phyloP scores from a whole-genome alignment of 1,139 yeast species.

The Geotrichum citri-aurantii region DNA sequence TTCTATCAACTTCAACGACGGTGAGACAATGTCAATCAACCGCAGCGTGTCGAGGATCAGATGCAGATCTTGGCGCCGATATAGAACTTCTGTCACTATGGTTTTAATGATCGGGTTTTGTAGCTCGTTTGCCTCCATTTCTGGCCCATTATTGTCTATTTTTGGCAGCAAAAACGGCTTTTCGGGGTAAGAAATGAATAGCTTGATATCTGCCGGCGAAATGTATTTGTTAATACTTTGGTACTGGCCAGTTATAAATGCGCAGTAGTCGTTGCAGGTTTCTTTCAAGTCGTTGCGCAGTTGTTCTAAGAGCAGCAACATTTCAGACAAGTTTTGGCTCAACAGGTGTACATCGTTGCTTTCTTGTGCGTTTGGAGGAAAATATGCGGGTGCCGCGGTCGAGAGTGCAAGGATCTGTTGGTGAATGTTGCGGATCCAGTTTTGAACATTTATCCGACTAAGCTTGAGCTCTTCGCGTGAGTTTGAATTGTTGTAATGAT shows the following conservation, averaged over 20 bases:
- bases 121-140: conserved; percentile 1
- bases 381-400: background rate
- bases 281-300: conserved; percentile 8
- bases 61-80: conserved; percentile 14
- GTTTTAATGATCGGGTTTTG: conserved; percentile 4
- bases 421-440: conserved; percentile 5
- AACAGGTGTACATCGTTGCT: background rate
- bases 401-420: background rate
- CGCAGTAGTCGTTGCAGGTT: conserved; percentile 9
- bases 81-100: conserved; percentile 13
- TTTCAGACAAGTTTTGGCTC: background rate
- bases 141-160: background rate
- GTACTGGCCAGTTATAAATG: conserved; percentile 12
- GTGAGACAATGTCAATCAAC: conserved; percentile 10
- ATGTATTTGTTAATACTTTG: conserved; percentile 10
- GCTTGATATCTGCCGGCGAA: conserved; percentile 6
- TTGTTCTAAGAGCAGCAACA: conserved; percentile 1
- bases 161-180: conserved; percentile 2
- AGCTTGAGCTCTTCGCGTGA: conserved; percentile 7
- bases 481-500: conserved; percentile 1
- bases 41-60: conserved; percentile 10
- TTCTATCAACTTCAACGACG: background rate
- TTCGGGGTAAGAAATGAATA: conserved; percentile 2
- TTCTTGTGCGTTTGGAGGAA: background rate
- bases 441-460: conserved; percentile 1